Evolutionary conservation across 192 early-diverging fungal species (phyloP).

Genomic region (Coemansia umbellata): DNA sequence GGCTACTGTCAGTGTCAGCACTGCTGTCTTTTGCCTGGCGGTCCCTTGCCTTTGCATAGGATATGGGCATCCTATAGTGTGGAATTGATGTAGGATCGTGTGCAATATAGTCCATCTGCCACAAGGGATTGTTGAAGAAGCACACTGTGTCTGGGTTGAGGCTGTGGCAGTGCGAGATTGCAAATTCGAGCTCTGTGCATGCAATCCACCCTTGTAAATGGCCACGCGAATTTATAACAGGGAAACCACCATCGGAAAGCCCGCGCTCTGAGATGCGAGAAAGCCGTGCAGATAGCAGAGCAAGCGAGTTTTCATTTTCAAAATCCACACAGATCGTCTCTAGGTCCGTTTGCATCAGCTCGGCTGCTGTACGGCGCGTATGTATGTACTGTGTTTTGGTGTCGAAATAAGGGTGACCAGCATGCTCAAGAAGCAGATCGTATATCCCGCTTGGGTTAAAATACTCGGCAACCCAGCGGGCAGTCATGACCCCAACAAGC

Average conservation of each 20-base stretch:
- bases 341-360: constrained; percentile 61
- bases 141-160: constrained; percentile 46
- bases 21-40: neutral
- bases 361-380: constrained; percentile 54
- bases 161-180: constrained; percentile 48
- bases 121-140: constrained; percentile 53
- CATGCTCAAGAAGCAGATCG: constrained; percentile 66
- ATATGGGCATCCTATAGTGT: constrained; percentile 23
- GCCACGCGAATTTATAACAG: constrained; percentile 55
- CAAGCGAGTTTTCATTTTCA: constrained; percentile 57
- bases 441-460: constrained; percentile 68
- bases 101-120: constrained; percentile 44
- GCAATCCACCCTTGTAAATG: constrained; percentile 79
- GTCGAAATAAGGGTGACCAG: constrained; percentile 74
- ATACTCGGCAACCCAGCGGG: constrained; percentile 75
- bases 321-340: constrained; percentile 65
- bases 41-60: constrained; percentile 11
- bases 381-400: constrained; percentile 69
- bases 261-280: constrained; percentile 54
- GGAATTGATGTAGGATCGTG: constrained; percentile 33
- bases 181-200: constrained; percentile 73
- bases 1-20: neutral
- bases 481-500: constrained; percentile 54
- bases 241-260: constrained; percentile 73
- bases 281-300: constrained; percentile 55